Evolutionary conservation across 345 rosid species (phyloP).

Genomic region (Draba incana): DNA sequence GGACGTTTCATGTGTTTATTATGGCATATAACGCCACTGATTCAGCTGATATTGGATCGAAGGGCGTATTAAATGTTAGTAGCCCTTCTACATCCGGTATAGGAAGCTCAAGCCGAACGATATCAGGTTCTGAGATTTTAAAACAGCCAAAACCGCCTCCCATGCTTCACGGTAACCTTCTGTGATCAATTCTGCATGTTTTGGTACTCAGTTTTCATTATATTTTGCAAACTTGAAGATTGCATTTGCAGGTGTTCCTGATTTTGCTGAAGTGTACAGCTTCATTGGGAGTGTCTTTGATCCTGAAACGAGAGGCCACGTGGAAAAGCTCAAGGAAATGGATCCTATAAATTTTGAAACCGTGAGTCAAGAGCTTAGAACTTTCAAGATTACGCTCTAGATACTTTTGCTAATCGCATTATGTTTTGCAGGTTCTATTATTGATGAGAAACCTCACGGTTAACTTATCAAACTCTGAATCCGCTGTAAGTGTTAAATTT

Average conservation of each 20-base stretch:
- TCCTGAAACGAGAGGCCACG: conserved; percentile 70
- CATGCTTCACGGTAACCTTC: conserved; percentile 60
- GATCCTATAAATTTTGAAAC: conserved; percentile 96
- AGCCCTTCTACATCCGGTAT: conserved; percentile 52
- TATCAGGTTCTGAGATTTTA: conserved; percentile 52
- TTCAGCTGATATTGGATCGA: conserved; percentile 96
- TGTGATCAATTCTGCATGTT: background rate
- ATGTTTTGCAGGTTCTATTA: conserved; percentile 70
- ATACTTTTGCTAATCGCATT: background rate
- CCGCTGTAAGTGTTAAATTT: conserved; percentile 65
- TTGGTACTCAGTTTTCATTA: background rate
- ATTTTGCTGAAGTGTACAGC: conserved; percentile 87
- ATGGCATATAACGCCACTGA: conserved; percentile 67
- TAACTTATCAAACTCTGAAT: conserved; percentile 86
- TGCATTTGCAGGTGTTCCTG: conserved; percentile 66
- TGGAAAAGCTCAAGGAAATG: conserved; percentile 90
- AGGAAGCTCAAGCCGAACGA: conserved; percentile 53
- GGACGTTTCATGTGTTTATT: conserved; percentile 72
- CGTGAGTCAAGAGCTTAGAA: conserved; percentile 50
- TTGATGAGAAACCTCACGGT: conserved; percentile 89
- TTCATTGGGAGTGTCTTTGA: conserved; percentile 95
- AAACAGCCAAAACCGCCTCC: conserved; percentile 55
- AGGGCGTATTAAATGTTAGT: conserved; percentile 54
- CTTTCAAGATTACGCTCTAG: conserved; percentile 18
- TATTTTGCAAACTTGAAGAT: background rate